Evolutionary conservation across 2,329 filamentous ascomycete genomes (phyloP).

Genomic region (Knufia petricola): DNA sequence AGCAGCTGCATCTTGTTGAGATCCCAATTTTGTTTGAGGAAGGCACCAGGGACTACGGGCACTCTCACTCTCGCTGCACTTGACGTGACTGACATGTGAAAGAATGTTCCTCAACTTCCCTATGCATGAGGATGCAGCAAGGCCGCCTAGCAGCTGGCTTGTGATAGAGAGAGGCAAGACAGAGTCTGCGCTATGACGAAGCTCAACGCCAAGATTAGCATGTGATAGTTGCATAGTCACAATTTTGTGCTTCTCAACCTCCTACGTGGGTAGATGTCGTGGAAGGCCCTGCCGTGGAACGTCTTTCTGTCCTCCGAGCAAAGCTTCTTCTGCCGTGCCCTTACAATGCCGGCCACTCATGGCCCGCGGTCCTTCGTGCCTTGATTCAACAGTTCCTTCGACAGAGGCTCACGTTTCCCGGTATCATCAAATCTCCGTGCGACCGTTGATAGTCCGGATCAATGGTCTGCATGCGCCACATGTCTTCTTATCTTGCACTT

Average conservation of each 20-base stretch:
- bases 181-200: not conserved
- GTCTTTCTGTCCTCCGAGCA: not conserved
- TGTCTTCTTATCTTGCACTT: no score
- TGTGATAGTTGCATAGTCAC: not conserved
- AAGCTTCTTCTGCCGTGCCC: not conserved
- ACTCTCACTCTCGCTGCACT: no score
- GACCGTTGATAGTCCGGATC: no score
- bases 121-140: not conserved
- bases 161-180: not conserved
- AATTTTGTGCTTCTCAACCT: no score
- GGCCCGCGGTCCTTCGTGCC: no score
- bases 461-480: no score
- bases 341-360: no score
- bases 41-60: not conserved
- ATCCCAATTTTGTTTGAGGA: conserved; percentile 1
- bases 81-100: conserved; percentile 6
- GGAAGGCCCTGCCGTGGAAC: no score
- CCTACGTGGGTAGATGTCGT: no score
- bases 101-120: not conserved
- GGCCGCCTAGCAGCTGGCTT: not conserved
- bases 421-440: no score
- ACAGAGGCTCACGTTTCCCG: no score
- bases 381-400: no score
- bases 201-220: not conserved
- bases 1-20: conserved; percentile 9